phyloP scores from a whole-genome alignment of 1,284 basidiomycete species.

The Ceratorhiza oryzae-sativae region DNA sequence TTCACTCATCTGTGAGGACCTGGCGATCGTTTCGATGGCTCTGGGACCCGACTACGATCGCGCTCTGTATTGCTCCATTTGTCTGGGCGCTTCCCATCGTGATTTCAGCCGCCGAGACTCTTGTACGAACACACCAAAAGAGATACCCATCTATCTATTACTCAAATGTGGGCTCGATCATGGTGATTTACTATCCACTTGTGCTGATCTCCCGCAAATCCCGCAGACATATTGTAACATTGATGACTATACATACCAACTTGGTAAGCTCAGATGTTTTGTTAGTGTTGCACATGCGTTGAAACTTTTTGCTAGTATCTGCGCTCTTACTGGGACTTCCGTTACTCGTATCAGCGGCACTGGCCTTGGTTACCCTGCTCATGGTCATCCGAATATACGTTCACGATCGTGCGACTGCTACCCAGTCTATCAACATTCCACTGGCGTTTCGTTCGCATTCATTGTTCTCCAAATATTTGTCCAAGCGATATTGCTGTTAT shows the following conservation, averaged over 20 bases:
- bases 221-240: slow-evolving; percentile 30
- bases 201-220: background rate
- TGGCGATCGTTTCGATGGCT: slow-evolving; percentile 33
- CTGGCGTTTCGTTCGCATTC: slow-evolving; percentile 18
- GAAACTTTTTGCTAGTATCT: background rate
- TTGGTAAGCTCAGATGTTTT: background rate
- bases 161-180: slow-evolving; percentile 15
- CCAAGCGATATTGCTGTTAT: background rate
- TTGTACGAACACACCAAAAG: slow-evolving; percentile 6
- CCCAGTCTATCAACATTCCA: slow-evolving; percentile 13
- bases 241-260: slow-evolving; percentile 8
- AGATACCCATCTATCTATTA: slow-evolving; percentile 29
- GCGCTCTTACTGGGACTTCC: slow-evolving; percentile 4
- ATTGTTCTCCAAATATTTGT: slow-evolving; percentile 28
- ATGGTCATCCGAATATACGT: background rate
- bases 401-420: background rate
- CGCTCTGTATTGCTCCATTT: slow-evolving; percentile 21
- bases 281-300: background rate
- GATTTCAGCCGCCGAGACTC: background rate
- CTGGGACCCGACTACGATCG: slow-evolving; percentile 21
- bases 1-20: slow-evolving; percentile 5
- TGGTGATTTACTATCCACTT: background rate
- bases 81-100: slow-evolving; percentile 22
- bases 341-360: background rate
- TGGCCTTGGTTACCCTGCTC: background rate